Evolutionary conservation across 768 basidiomycete genomes (phyloP).

Genomic region (Suillus alpinus): DNA sequence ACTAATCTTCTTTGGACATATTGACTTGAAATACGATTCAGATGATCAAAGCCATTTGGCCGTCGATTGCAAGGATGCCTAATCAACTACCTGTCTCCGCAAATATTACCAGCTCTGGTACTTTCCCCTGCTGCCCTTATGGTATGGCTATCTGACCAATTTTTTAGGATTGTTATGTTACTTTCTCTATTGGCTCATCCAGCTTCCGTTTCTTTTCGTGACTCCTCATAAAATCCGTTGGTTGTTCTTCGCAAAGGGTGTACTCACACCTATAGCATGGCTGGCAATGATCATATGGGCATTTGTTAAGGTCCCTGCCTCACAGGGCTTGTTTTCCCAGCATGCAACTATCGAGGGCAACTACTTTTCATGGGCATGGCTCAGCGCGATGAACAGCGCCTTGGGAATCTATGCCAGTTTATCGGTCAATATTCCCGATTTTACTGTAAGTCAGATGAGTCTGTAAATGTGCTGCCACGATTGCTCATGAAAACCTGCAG

Average conservation of each 20-base stretch:
- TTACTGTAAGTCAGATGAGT: slow-evolving; percentile 44
- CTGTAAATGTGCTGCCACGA: not conserved
- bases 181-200: slow-evolving; percentile 74
- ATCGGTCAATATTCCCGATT: slow-evolving; percentile 82
- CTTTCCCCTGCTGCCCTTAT: not conserved
- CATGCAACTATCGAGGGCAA: slow-evolving; percentile 54
- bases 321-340: slow-evolving; percentile 54
- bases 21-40: slow-evolving; percentile 2
- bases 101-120: slow-evolving; percentile 63
- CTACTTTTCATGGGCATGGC: slow-evolving; percentile 70
- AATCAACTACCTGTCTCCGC: slow-evolving; percentile 59
- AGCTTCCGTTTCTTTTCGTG: slow-evolving; percentile 72
- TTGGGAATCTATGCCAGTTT: slow-evolving; percentile 73
- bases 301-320: slow-evolving; percentile 60
- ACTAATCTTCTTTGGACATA: not conserved
- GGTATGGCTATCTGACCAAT: not conserved
- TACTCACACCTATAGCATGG: slow-evolving; percentile 64
- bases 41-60: slow-evolving; percentile 86
- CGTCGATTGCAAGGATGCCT: slow-evolving; percentile 58
- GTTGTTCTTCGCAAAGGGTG: slow-evolving; percentile 69
- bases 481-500: slow-evolving; percentile 26
- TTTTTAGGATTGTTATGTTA: slow-evolving; percentile 65
- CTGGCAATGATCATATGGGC: slow-evolving; percentile 79
- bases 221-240: slow-evolving; percentile 77
- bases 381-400: slow-evolving; percentile 73